A percentile compares a stretch with the other conserved stretches of the same genome.
These are phyloP conservation scores for Larix sibirica DNA, from an alignment of 83 land plant genomes.

Conservation along the genomic window DNA sequence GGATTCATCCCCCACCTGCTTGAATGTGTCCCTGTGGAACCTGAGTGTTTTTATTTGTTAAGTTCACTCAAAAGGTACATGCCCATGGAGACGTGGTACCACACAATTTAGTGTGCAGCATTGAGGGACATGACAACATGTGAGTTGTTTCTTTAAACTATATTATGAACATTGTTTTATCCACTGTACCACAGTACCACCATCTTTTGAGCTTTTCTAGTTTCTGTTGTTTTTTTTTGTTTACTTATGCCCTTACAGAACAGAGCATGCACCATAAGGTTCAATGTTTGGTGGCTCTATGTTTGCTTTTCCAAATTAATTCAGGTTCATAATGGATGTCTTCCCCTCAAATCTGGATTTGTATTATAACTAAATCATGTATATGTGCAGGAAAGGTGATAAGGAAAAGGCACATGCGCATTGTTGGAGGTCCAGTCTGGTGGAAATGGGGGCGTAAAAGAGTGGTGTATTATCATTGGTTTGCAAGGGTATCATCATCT, in stretches of 20 bases:
- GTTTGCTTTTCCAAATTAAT: neutral
- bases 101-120: too few relatives aligned
- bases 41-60: too few relatives aligned
- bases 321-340: neutral
- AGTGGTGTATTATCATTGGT: constrained; percentile 7
- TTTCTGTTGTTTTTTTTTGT: neutral
- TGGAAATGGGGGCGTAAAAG: constrained; percentile 11
- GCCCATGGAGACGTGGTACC: too few relatives aligned
- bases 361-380: neutral
- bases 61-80: too few relatives aligned
- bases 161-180: neutral
- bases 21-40: too few relatives aligned
- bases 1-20: too few relatives aligned
- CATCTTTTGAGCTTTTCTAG: neutral
- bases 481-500: neutral
- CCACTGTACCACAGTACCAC: neutral
- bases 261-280: neutral
- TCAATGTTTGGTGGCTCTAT: neutral
- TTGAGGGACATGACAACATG: too few relatives aligned
- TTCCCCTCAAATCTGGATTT: neutral
- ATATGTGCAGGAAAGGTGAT: constrained; percentile 4
- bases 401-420: neutral
- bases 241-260: neutral
- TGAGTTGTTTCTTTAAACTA: neutral
- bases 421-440: constrained; percentile 7